Conservation (phyloP, 108 stramenopile genomes). For the Skeletonema marinoi region DNA sequence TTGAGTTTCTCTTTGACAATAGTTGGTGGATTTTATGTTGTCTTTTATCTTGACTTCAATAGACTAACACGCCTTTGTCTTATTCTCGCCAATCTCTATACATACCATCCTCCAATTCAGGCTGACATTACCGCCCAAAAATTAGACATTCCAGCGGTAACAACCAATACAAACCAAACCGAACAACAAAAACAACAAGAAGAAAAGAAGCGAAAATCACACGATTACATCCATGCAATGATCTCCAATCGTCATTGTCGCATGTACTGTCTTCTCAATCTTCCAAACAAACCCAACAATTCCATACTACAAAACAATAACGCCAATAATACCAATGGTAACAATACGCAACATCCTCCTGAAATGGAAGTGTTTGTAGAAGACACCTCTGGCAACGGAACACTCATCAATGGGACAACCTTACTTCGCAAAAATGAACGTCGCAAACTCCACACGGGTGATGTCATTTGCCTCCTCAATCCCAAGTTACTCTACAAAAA, state of each 20-base stretch:
- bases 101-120: background rate
- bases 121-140: slow-evolving; percentile 30
- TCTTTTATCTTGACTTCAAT: background rate
- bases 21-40: too few relatives aligned
- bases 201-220: slow-evolving; percentile 33
- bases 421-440: slow-evolving; percentile 72
- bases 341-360: background rate
- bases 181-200: slow-evolving; percentile 26
- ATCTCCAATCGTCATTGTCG: slow-evolving; percentile 83
- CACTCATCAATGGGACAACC: slow-evolving; percentile 80
- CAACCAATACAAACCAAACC: background rate
- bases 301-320: slow-evolving; percentile 3
- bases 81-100: background rate
- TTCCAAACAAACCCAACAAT: slow-evolving; percentile 4
- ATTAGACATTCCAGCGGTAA: slow-evolving; percentile 11
- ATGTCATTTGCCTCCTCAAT: slow-evolving; percentile 92
- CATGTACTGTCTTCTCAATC: slow-evolving; percentile 58
- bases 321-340: background rate
- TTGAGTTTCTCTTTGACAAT: background rate
- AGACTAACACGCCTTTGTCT: background rate
- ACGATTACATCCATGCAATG: slow-evolving; percentile 70
- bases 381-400: slow-evolving; percentile 93
- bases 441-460: slow-evolving; percentile 87
- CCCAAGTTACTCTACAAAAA: slow-evolving; percentile 62
- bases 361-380: slow-evolving; percentile 85